A percentile compares a stretch with the other conserved stretches of the same genome.
Conservation (phyloP, 352 stramenopile genomes). For the Globisporangium ultimum region DNA sequence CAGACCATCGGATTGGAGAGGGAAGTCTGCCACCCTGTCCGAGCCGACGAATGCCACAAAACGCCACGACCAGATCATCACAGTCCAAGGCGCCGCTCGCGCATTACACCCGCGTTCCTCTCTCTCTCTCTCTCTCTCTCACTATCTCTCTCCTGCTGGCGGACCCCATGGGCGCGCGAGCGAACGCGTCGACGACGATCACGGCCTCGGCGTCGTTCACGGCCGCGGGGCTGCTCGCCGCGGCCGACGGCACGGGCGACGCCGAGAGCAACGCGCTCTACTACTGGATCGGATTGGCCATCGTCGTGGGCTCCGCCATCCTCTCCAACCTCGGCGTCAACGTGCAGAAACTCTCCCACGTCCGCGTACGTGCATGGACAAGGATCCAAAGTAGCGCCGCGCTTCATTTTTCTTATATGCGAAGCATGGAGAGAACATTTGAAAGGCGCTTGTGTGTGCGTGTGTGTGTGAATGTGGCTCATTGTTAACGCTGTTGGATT, state of each 20-base stretch:
- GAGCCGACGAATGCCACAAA: no score
- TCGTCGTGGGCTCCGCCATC: constrained; percentile 78
- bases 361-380: constrained; percentile 46
- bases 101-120: background rate
- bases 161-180: background rate
- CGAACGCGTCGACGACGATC: constrained; percentile 1
- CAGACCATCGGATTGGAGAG: no score
- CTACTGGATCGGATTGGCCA: constrained; percentile 81
- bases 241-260: constrained; percentile 15
- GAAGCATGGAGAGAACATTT: constrained; percentile 3
- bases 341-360: constrained; percentile 84
- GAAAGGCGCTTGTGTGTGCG: no score
- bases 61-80: no score
- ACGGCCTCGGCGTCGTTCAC: constrained; percentile 11
- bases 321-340: constrained; percentile 85
- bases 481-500: no score
- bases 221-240: constrained; percentile 8
- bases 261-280: constrained; percentile 46
- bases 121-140: no score
- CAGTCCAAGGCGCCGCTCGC: no score
- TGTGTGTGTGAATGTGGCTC: constrained; percentile 9
- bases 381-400: no score
- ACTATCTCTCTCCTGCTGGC: no score
- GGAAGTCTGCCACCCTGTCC: no score
- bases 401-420: no score